A percentile compares a stretch with the other conserved stretches of the same genome.
Conservation (phyloP, 176 grass and related monocot species). For the Stipa capillata region DNA sequence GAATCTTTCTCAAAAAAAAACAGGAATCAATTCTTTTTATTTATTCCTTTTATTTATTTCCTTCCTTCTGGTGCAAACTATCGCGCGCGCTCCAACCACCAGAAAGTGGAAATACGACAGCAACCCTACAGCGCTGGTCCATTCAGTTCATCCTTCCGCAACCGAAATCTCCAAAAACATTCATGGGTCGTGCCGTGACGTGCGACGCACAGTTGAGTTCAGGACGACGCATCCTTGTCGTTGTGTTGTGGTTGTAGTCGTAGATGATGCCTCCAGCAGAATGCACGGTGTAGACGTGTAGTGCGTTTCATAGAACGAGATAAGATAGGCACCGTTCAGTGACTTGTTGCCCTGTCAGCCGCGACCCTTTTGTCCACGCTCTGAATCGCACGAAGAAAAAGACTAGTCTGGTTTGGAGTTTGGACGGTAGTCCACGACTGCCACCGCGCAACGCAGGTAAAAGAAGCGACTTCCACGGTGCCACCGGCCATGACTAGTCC, state of each 20-base stretch:
- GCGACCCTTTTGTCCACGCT: not conserved
- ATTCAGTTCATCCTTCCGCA: not conserved
- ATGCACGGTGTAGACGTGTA: not conserved
- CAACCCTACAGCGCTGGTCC: not conserved
- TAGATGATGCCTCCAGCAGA: not conserved
- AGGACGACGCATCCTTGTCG: not conserved
- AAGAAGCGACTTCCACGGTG: not conserved
- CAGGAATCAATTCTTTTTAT: not conserved
- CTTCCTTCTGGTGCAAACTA: too few species aligned
- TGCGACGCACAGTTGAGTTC: not conserved
- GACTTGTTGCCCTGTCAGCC: not conserved
- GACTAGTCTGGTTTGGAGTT: too few species aligned
- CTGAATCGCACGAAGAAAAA: not conserved
- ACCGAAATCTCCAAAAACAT: not conserved
- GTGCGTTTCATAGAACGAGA: not conserved
- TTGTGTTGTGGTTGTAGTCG: fast-evolving
- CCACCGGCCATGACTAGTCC: not conserved
- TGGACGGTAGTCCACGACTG: not conserved
- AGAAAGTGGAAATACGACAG: not conserved
- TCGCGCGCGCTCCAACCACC: not conserved
- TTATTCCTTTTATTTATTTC: too few species aligned
- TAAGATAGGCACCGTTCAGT: not conserved
- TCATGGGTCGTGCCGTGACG: not conserved
- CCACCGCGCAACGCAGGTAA: not conserved
- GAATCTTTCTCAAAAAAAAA: too few species aligned